A percentile compares a stretch with the other conserved stretches of the same genome.
Conservation (phyloP, 2,329 filamentous ascomycete genomes). For the Penicillium carneum region DNA sequence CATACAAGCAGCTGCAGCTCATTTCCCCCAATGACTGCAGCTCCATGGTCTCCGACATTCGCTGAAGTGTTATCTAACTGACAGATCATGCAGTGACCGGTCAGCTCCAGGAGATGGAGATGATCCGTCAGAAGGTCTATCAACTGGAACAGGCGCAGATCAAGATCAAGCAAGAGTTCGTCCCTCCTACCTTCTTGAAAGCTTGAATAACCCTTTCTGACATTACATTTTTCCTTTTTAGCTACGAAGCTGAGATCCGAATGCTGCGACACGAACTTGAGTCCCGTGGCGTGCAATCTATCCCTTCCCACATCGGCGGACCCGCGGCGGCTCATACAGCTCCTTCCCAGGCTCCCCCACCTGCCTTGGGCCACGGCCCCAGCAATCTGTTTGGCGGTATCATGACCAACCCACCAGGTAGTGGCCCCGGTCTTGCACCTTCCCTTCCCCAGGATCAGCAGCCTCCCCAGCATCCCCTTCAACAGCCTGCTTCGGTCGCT, state of each 20-base stretch:
- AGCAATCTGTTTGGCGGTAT: constrained; percentile 94
- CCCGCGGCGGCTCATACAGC: constrained; percentile 76
- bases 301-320: constrained; percentile 70
- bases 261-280: constrained; percentile 88
- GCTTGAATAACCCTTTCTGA: not conserved
- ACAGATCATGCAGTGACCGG: constrained; percentile 70
- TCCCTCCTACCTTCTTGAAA: constrained; percentile 25
- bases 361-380: constrained; percentile 81
- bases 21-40: constrained; percentile 21
- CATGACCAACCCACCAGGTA: constrained; percentile 88
- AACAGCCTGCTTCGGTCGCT: constrained; percentile 65
- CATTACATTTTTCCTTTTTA: constrained; percentile 50
- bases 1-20: constrained; percentile 18
- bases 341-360: constrained; percentile 83
- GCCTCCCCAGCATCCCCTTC: constrained; percentile 65
- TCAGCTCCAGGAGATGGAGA: constrained; percentile 93
- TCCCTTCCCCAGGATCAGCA: constrained; percentile 73
- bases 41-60: constrained; percentile 27
- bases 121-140: constrained; percentile 91
- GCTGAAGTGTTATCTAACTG: constrained; percentile 39
- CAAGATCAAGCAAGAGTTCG: constrained; percentile 88
- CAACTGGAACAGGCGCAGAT: constrained; percentile 89
- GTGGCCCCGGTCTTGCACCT: constrained; percentile 81
- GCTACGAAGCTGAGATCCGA: constrained; percentile 91
- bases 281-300: constrained; percentile 67